Evolutionary conservation across 2,329 filamentous ascomycete genomes (phyloP).

Genomic region (Ophiostoma novo-ulmi): DNA sequence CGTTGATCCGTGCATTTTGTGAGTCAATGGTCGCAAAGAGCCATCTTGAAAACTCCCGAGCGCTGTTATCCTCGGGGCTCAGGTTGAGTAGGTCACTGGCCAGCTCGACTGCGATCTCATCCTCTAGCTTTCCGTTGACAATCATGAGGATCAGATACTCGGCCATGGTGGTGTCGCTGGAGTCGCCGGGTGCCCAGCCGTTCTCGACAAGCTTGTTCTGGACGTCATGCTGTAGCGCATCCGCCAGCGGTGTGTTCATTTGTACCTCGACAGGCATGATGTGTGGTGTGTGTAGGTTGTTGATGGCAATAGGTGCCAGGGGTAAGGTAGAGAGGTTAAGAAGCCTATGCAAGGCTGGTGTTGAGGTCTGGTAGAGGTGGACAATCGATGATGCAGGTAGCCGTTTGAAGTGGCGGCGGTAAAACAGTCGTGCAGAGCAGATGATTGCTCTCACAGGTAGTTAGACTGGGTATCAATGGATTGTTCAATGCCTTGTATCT

Average conservation of each 20-base stretch:
- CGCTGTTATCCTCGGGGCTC: slow-evolving; percentile 74
- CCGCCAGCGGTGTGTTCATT: slow-evolving; percentile 74
- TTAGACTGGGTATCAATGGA: not conserved
- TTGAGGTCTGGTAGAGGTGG: not conserved
- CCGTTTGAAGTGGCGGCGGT: not conserved
- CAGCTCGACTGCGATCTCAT: slow-evolving; percentile 82
- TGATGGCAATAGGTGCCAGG: not conserved
- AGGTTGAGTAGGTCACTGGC: slow-evolving; percentile 81
- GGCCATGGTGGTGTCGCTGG: slow-evolving; percentile 74
- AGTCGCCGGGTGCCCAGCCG: slow-evolving; percentile 78
- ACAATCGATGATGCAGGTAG: not conserved
- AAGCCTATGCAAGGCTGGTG: not conserved
- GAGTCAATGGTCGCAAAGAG: slow-evolving; percentile 79
- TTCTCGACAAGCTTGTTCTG: slow-evolving; percentile 89
- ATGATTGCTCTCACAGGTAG: not conserved
- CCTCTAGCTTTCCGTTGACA: slow-evolving; percentile 86
- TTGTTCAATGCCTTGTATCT: not conserved
- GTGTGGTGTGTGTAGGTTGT: slow-evolving; percentile 20
- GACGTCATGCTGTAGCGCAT: slow-evolving; percentile 74
- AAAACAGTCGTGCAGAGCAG: not conserved
- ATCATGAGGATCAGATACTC: slow-evolving; percentile 98
- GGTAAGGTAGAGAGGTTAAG: not conserved
- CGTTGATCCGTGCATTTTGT: slow-evolving; percentile 60
- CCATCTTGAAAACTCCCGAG: slow-evolving; percentile 82
- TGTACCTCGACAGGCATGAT: slow-evolving; percentile 74